Conservation (phyloP, 768 basidiomycete species). For the Pulveroboletus sp. region DNA sequence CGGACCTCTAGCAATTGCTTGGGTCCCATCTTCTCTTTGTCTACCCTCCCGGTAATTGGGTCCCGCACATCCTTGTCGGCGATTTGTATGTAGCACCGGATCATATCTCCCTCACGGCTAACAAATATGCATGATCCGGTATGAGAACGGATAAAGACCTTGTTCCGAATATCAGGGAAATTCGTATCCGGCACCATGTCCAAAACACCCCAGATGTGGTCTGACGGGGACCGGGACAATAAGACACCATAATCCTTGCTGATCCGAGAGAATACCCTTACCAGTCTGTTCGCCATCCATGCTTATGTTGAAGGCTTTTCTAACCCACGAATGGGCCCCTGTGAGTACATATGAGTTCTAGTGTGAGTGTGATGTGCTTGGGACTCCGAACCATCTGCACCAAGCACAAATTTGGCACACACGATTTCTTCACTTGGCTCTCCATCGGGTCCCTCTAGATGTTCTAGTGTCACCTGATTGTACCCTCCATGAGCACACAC, state of each 20-base stretch:
- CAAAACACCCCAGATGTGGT: slow-evolving; percentile 41
- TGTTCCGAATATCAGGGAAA: slow-evolving; percentile 52
- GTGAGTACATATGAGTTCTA: slow-evolving; percentile 3
- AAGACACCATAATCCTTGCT: neutral
- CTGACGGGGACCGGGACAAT: slow-evolving; percentile 13
- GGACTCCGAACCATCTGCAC: slow-evolving; percentile 55
- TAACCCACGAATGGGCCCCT: slow-evolving; percentile 84
- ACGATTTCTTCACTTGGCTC: slow-evolving; percentile 49
- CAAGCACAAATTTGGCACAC: slow-evolving; percentile 69
- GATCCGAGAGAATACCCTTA: slow-evolving; percentile 1
- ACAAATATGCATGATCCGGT: slow-evolving; percentile 49
- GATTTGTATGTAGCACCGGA: slow-evolving; percentile 51
- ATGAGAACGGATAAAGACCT: slow-evolving; percentile 44
- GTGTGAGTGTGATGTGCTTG: neutral
- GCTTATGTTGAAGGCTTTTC: slow-evolving; percentile 55
- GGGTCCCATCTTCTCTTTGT: slow-evolving; percentile 36
- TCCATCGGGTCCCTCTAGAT: slow-evolving; percentile 26
- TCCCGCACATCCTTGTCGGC: slow-evolving; percentile 36
- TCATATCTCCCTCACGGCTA: slow-evolving; percentile 44
- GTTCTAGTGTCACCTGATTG: slow-evolving; percentile 19
- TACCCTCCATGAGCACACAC: neutral
- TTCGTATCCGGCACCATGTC: slow-evolving; percentile 45
- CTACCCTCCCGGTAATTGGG: slow-evolving; percentile 36
- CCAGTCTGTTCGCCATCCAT: slow-evolving; percentile 75
- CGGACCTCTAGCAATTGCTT: slow-evolving; percentile 36